phyloP scores from a whole-genome alignment of 306 rosid genomes.

The Parietaria judaica region DNA sequence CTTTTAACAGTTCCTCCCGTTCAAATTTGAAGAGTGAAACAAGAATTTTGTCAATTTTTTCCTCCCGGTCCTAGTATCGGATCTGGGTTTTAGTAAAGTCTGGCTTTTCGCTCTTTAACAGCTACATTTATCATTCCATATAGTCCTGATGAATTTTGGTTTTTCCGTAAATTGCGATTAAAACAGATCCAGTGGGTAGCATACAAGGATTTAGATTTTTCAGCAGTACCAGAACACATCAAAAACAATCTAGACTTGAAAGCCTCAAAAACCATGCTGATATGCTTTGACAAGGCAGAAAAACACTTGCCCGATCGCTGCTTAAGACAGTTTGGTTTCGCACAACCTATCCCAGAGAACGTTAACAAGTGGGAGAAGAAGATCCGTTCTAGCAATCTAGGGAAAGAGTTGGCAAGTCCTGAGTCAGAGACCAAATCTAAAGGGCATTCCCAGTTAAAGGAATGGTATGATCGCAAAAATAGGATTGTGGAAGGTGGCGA shows the following conservation, averaged over 20 bases:
- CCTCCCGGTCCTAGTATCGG: too few relatives aligned
- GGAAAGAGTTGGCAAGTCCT: constrained; percentile 32
- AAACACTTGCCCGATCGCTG: constrained; percentile 71
- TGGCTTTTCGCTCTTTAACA: too few relatives aligned
- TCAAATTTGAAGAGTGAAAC: too few relatives aligned
- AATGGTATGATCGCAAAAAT: constrained; percentile 51
- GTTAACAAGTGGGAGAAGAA: constrained; percentile 67
- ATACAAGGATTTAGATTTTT: constrained; percentile 50
- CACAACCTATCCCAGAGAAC: constrained; percentile 58
- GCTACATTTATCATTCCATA: background rate
- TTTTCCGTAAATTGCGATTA: constrained; percentile 8
- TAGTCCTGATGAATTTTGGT: constrained; percentile 10
- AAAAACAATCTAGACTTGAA: constrained; percentile 32
- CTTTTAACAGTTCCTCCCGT: too few relatives aligned
- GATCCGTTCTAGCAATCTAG: constrained; percentile 52
- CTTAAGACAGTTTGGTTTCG: constrained; percentile 67
- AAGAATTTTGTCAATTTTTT: background rate
- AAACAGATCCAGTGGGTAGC: constrained; percentile 72
- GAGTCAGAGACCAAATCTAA: constrained; percentile 32
- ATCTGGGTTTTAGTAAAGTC: too few relatives aligned
- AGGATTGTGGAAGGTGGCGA: constrained; percentile 31
- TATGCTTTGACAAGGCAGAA: constrained; percentile 78
- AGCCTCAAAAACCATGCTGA: constrained; percentile 59
- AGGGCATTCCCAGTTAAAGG: constrained; percentile 42
- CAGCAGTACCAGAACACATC: constrained; percentile 56